Evolutionary conservation across 2,329 filamentous ascomycete genomes (phyloP).

Genomic region (Colletotrichum scovillei): DNA sequence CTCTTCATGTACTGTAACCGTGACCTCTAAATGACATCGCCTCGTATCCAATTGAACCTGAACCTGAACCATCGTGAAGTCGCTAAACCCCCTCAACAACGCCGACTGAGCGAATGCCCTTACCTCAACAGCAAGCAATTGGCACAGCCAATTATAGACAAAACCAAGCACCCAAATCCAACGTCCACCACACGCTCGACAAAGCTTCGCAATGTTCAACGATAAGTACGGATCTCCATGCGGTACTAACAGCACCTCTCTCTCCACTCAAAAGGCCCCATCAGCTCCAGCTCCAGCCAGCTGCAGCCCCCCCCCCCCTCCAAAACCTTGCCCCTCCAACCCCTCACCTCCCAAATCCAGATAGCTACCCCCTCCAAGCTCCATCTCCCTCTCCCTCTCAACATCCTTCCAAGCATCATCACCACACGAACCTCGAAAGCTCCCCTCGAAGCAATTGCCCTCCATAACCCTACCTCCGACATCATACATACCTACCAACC

Average conservation of each 20-base stretch:
- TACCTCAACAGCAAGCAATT: background rate
- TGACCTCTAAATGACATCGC: background rate
- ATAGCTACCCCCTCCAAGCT: slow-evolving; percentile 7
- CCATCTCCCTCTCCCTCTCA: background rate
- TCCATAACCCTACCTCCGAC: background rate
- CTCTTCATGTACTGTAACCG: too few relatives aligned
- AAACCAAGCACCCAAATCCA: background rate
- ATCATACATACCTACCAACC: too few relatives aligned
- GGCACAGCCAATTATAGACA: background rate
- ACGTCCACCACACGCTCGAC: background rate
- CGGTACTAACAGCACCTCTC: background rate
- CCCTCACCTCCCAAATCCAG: slow-evolving; percentile 9
- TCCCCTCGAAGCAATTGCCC: background rate
- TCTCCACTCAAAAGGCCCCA: slow-evolving; percentile 7
- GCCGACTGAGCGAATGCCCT: background rate
- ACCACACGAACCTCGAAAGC: background rate
- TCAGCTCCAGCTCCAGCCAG: background rate
- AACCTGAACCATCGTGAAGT: background rate
- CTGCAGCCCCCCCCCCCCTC: background rate
- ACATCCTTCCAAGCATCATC: background rate
- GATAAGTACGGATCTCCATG: background rate
- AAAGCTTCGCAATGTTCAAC: too few relatives aligned
- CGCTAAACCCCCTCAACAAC: background rate
- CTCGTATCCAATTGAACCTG: background rate
- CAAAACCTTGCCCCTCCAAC: slow-evolving; percentile 18